Evolutionary conservation across 2,329 filamentous ascomycete species (phyloP).

Genomic region (Tolypocladium pustulatum): DNA sequence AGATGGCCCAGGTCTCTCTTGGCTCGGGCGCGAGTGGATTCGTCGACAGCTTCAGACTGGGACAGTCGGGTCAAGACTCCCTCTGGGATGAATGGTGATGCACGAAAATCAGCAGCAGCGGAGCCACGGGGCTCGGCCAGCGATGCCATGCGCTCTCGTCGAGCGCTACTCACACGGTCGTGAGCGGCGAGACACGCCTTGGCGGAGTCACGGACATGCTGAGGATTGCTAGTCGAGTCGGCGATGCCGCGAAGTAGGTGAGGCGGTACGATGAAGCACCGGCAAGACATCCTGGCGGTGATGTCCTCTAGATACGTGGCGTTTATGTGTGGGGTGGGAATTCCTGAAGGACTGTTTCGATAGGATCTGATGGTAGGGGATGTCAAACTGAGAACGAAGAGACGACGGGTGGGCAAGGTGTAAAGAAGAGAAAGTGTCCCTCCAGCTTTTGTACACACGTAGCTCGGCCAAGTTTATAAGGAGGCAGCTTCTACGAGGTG

Average conservation of each 20-base stretch:
- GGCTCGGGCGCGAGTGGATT: constrained; percentile 24
- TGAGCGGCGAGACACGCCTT: constrained; percentile 22
- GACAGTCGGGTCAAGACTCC: constrained; percentile 26
- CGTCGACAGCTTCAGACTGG: constrained; percentile 25
- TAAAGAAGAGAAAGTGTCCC: neutral
- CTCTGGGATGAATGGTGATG: constrained; percentile 27
- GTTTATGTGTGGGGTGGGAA: too few relatives aligned
- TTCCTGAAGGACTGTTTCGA: too few relatives aligned
- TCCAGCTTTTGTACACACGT: neutral
- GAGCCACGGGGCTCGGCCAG: constrained; percentile 20
- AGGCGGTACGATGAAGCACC: constrained; percentile 33
- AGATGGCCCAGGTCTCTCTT: constrained; percentile 28
- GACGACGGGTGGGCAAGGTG: neutral
- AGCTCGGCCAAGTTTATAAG: neutral
- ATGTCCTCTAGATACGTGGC: neutral
- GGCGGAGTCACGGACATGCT: constrained; percentile 25
- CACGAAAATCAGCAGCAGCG: neutral
- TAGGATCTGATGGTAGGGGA: neutral
- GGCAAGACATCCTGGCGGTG: constrained; percentile 7
- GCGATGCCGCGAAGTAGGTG: constrained; percentile 34
- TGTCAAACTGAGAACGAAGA: neutral
- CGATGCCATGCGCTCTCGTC: constrained; percentile 23
- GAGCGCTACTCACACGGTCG: constrained; percentile 17
- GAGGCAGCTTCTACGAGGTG: neutral
- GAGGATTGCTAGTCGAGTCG: constrained; percentile 24